Percentiles rank a stretch among this genome's conserved stretches.
phyloP scores from a whole-genome alignment of 495 filamentous ascomycete genomes.

The Penicillium cataractarum region DNA sequence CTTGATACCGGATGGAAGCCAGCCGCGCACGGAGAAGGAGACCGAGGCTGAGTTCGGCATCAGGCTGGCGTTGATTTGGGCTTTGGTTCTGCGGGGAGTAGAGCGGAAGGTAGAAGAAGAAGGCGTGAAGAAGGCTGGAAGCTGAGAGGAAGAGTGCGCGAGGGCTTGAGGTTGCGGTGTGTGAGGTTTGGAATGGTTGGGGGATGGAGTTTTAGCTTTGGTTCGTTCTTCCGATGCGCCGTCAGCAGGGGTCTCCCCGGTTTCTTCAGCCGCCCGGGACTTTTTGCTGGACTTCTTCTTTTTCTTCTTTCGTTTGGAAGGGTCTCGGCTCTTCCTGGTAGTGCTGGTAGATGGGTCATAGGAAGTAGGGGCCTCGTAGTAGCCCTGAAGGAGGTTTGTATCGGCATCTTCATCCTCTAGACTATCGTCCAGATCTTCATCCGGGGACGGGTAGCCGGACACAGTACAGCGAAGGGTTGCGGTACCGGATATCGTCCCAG shows the following conservation, averaged over 20 bases:
- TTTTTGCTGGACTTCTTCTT: slow-evolving; percentile 49
- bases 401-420: slow-evolving; percentile 47
- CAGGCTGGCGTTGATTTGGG: slow-evolving; percentile 73
- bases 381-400: slow-evolving; percentile 50
- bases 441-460: slow-evolving; percentile 58
- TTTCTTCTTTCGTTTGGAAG: slow-evolving; percentile 44
- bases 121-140: slow-evolving; percentile 32
- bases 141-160: slow-evolving; percentile 21
- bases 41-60: slow-evolving; percentile 91
- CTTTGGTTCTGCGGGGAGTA: slow-evolving; percentile 46
- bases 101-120: slow-evolving; percentile 38
- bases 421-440: slow-evolving; percentile 63
- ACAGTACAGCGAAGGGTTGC: slow-evolving; percentile 82
- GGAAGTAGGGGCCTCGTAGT: slow-evolving; percentile 58
- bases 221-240: slow-evolving; percentile 10
- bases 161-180: slow-evolving; percentile 28
- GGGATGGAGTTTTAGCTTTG: slow-evolving; percentile 25
- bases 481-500: slow-evolving; percentile 60
- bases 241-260: slow-evolving; percentile 25
- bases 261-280: slow-evolving; percentile 37
- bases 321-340: slow-evolving; percentile 30
- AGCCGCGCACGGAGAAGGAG: slow-evolving; percentile 90
- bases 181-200: slow-evolving; percentile 34
- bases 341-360: slow-evolving; percentile 35
- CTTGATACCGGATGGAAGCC: slow-evolving; percentile 91